These are phyloP conservation scores for Kickxella alabastrina DNA, from an alignment of 192 early-diverging fungal genomes.

Conservation along the genomic window DNA sequence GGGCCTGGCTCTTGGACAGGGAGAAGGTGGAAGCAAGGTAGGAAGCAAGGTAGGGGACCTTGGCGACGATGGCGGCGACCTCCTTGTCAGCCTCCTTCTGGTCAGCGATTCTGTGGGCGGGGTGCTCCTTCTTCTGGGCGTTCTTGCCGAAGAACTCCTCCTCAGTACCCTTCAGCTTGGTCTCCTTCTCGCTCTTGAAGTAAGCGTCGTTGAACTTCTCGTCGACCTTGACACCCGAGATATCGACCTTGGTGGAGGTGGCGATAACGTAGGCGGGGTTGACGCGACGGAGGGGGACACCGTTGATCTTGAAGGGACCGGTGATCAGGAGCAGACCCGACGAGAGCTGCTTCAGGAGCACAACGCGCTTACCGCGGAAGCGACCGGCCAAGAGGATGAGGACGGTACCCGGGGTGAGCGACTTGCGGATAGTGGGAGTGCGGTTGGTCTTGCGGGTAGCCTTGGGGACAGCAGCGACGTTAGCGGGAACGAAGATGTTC, in stretches of 20 bases:
- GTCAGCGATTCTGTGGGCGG: conserved; percentile 75
- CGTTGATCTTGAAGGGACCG: conserved; percentile 98
- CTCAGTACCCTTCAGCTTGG: conserved; percentile 75
- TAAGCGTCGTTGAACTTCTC: conserved; percentile 87
- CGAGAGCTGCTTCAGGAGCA: conserved; percentile 93
- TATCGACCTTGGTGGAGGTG: conserved; percentile 97
- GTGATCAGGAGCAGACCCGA: conserved; percentile 95
- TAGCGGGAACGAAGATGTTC: conserved; percentile 74
- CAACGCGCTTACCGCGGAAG: conserved; percentile 98
- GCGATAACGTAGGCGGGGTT: conserved; percentile 99
- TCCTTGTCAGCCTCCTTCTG: conserved; percentile 90
- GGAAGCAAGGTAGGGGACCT: conserved; percentile 79
- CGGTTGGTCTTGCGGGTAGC: conserved; percentile 71
- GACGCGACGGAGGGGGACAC: conserved; percentile 95
- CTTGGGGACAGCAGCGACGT: conserved; percentile 78
- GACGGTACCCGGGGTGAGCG: conserved; percentile 97
- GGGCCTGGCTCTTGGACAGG: conserved; percentile 93
- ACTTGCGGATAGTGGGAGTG: conserved; percentile 71
- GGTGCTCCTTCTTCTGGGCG: conserved; percentile 74
- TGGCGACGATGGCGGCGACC: conserved; percentile 73
- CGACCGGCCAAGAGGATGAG: conserved; percentile 93
- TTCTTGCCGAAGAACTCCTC: conserved; percentile 83
- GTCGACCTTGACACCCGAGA: conserved; percentile 66
- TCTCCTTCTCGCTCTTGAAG: conserved; percentile 80
- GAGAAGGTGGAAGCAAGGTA: conserved; percentile 90